phyloP scores from a whole-genome alignment of 768 basidiomycete species.

The Kwoniella newhampshirensis region DNA sequence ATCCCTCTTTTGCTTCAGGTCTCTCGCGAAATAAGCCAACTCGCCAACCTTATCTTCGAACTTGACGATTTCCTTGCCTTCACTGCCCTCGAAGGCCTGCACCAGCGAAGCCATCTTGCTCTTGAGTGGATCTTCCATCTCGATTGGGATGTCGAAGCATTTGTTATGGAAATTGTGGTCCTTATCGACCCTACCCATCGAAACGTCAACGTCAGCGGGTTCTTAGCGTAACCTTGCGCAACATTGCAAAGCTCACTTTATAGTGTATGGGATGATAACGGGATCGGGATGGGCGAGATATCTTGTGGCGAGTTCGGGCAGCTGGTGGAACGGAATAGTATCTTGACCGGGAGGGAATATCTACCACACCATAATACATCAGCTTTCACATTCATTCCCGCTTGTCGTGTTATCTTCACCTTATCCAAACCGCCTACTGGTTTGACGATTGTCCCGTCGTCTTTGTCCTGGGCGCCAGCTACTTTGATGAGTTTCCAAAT shows the following conservation, averaged over 20 bases:
- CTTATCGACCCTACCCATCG: constrained; percentile 55
- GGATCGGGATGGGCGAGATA: constrained; percentile 76
- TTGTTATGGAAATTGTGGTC: constrained; percentile 62
- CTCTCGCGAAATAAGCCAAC: constrained; percentile 78
- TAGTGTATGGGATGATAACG: constrained; percentile 68
- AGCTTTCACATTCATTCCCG: not conserved
- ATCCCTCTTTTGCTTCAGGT: constrained; percentile 78
- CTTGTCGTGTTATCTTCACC: no score
- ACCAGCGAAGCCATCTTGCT: constrained; percentile 69
- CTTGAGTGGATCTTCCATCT: constrained; percentile 78
- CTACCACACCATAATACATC: constrained; percentile 19
- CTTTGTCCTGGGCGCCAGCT: constrained; percentile 64
- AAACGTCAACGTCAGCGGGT: not conserved
- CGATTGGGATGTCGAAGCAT: constrained; percentile 85
- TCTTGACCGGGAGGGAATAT: constrained; percentile 36
- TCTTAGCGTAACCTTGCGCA: not conserved
- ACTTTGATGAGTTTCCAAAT: constrained; percentile 96
- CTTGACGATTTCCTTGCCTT: constrained; percentile 64
- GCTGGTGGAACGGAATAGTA: constrained; percentile 66
- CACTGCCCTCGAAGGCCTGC: constrained; percentile 68
- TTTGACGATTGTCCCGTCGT: constrained; percentile 47
- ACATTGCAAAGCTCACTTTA: constrained; percentile 34
- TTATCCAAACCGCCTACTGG: constrained; percentile 49
- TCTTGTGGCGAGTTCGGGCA: constrained; percentile 82
- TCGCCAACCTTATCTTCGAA: constrained; percentile 91